Evolutionary conservation across 2,329 filamentous ascomycete species (phyloP).

Genomic region (Phaeomoniella chlamydospora): DNA sequence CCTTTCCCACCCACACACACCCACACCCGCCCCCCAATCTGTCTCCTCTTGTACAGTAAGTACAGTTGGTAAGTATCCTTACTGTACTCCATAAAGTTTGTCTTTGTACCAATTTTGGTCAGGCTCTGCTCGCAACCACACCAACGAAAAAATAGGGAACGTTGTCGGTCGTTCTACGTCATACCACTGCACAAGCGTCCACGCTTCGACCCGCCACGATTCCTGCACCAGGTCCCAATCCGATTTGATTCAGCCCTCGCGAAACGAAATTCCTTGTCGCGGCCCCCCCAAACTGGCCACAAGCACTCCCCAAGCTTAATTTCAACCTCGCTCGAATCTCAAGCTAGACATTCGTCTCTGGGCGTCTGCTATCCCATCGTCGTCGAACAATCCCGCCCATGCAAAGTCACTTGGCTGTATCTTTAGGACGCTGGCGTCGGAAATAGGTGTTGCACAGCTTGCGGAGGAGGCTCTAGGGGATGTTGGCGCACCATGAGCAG

Average conservation of each 20-base stretch:
- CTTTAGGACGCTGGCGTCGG: not conserved
- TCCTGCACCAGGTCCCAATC: not conserved
- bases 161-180: too few relatives aligned
- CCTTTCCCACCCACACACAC: too few relatives aligned
- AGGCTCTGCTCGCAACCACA: too few relatives aligned
- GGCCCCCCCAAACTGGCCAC: not conserved
- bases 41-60: too few relatives aligned
- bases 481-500: not conserved
- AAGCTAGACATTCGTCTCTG: not conserved
- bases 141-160: too few relatives aligned
- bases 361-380: not conserved
- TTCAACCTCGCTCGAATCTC: not conserved
- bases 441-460: not conserved
- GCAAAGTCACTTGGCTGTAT: not conserved
- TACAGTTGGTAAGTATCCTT: too few relatives aligned
- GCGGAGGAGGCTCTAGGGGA: not conserved
- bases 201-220: not conserved
- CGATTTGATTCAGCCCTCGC: not conserved
- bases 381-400: not conserved
- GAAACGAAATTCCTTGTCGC: not conserved
- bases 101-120: too few relatives aligned
- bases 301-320: not conserved
- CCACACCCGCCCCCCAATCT: too few relatives aligned
- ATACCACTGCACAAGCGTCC: not conserved
- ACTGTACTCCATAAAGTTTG: too few relatives aligned